A percentile compares a stretch with the other conserved stretches of the same genome.
Conservation (phyloP, 768 basidiomycete species). For the Lepiota brunneoincarnata region DNA sequence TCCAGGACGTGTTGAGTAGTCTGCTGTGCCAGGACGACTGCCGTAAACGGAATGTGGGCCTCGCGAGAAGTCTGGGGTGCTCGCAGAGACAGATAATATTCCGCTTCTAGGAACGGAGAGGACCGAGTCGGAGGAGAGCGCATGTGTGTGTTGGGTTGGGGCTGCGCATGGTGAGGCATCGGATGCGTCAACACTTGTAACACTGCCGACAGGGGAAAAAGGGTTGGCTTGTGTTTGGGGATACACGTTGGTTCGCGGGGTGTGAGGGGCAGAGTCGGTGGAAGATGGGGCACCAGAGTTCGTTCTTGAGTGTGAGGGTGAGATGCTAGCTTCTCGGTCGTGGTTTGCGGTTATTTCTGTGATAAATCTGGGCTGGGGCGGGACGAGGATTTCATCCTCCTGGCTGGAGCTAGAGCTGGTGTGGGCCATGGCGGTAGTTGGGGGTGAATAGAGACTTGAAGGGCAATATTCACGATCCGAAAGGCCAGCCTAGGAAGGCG, state of each 20-base stretch:
- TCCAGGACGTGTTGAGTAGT: constrained; percentile 14
- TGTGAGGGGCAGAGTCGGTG: constrained; percentile 36
- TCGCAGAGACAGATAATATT: constrained; percentile 35
- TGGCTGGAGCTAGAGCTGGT: neutral
- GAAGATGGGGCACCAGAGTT: constrained; percentile 28
- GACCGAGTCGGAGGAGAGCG: constrained; percentile 25
- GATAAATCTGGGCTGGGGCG: constrained; percentile 31
- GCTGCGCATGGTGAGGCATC: constrained; percentile 19
- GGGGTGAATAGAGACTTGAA: constrained; percentile 6
- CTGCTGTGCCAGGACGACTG: constrained; percentile 32
- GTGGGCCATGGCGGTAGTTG: neutral
- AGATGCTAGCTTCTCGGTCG: constrained; percentile 24
- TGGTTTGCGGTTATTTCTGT: constrained; percentile 25
- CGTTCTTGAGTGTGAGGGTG: constrained; percentile 32
- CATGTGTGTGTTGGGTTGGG: constrained; percentile 17
- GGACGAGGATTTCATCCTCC: constrained; percentile 24
- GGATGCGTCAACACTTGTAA: constrained; percentile 40
- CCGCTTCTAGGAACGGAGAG: constrained; percentile 30
- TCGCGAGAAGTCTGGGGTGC: constrained; percentile 42
- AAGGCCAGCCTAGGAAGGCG: constrained; percentile 16
- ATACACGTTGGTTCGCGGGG: constrained; percentile 38
- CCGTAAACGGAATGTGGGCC: constrained; percentile 34
- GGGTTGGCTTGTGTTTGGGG: constrained; percentile 34
- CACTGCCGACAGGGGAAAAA: constrained; percentile 51
- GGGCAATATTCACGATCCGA: constrained; percentile 3